Conservation (phyloP, 768 basidiomycete genomes). For the Kwoniella dejecticola region DNA sequence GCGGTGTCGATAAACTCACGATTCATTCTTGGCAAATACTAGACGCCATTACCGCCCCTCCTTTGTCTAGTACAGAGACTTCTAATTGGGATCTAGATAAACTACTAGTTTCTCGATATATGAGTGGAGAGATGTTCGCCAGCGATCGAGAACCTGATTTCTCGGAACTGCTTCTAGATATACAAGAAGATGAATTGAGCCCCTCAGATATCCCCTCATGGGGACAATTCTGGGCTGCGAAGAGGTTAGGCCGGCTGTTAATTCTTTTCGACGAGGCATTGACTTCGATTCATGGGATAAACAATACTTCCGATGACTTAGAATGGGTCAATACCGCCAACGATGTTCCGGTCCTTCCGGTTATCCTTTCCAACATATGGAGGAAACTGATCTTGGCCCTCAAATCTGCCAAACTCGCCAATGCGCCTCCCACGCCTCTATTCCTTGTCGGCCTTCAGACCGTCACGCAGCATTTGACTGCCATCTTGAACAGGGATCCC, state of each 20-base stretch:
- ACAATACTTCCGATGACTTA: not conserved
- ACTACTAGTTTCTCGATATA: slow-evolving; percentile 36
- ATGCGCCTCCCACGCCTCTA: slow-evolving; percentile 10
- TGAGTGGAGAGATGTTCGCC: slow-evolving; percentile 38
- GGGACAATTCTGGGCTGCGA: slow-evolving; percentile 36
- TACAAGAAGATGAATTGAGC: slow-evolving; percentile 31
- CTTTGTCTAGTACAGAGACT: not conserved
- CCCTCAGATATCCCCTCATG: slow-evolving; percentile 43
- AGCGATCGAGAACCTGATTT: slow-evolving; percentile 24
- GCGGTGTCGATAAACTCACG: slow-evolving; percentile 42
- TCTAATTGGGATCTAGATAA: slow-evolving; percentile 36
- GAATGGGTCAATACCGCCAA: slow-evolving; percentile 19
- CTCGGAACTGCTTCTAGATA: slow-evolving; percentile 24
- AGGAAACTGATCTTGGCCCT: slow-evolving; percentile 35
- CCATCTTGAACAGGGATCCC: slow-evolving; percentile 39
- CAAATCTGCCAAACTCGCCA: slow-evolving; percentile 8
- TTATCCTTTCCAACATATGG: slow-evolving; percentile 31
- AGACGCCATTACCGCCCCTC: slow-evolving; percentile 37
- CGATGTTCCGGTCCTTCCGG: slow-evolving; percentile 25
- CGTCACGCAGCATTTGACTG: slow-evolving; percentile 32
- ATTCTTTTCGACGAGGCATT: slow-evolving; percentile 36
- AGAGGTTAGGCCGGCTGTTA: slow-evolving; percentile 28
- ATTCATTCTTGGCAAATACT: slow-evolving; percentile 45
- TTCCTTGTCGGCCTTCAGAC: slow-evolving; percentile 26
- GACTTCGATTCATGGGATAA: slow-evolving; percentile 28